Evolutionary conservation across 768 basidiomycete genomes (phyloP).

Genomic region (Calocybe gangraenosa): DNA sequence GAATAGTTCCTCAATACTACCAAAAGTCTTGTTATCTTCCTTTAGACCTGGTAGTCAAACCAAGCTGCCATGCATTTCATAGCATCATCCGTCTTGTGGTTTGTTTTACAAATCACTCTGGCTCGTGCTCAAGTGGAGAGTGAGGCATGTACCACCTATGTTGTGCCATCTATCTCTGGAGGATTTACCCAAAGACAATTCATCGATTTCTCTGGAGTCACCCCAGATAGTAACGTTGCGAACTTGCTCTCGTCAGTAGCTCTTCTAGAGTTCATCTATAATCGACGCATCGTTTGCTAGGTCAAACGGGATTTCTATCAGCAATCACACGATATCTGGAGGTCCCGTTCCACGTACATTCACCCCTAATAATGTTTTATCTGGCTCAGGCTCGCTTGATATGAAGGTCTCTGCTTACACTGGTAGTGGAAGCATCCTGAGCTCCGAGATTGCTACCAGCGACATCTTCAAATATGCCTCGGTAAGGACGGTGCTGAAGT

Average conservation of each 20-base stretch:
- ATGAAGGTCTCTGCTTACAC: slow-evolving; percentile 29
- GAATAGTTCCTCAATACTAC: too few relatives aligned
- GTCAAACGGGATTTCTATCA: slow-evolving; percentile 23
- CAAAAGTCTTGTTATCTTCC: not conserved
- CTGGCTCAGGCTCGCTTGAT: slow-evolving; percentile 27
- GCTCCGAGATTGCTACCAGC: slow-evolving; percentile 27
- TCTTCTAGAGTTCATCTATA: not conserved
- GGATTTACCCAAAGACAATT: slow-evolving; percentile 23
- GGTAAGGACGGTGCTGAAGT: slow-evolving; percentile 30
- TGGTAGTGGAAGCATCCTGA: slow-evolving; percentile 23
- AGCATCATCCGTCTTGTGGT: not conserved
- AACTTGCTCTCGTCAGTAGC: slow-evolving; percentile 21
- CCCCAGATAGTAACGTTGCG: slow-evolving; percentile 16
- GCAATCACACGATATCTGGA: slow-evolving; percentile 20
- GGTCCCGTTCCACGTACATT: slow-evolving; percentile 23
- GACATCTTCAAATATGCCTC: slow-evolving; percentile 28
- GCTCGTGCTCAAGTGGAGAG: slow-evolving; percentile 4
- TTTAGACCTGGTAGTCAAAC: not conserved
- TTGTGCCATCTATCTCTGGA: slow-evolving; percentile 22
- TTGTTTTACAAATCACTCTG: not conserved
- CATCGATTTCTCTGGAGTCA: slow-evolving; percentile 24
- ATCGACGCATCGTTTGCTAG: slow-evolving; percentile 7
- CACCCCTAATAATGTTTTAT: slow-evolving; percentile 24
- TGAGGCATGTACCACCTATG: slow-evolving; percentile 23
- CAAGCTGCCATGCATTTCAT: too few relatives aligned